phyloP scores from a whole-genome alignment of 2,329 filamentous ascomycete species.

The Aspergillus vadensis region DNA sequence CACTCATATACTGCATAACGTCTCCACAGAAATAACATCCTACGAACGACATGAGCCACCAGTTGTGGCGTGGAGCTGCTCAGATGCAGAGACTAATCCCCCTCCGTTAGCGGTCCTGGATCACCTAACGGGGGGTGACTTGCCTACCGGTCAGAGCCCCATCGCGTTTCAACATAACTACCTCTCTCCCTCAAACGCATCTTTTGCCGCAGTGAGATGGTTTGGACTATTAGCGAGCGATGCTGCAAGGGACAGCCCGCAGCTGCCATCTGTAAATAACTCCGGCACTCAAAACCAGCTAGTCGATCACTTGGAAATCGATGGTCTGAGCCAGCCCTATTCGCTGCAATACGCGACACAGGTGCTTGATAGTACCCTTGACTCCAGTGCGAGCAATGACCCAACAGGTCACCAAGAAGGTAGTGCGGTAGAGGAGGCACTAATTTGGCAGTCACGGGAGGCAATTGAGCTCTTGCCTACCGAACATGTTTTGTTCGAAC shows the following conservation, averaged over 20 bases:
- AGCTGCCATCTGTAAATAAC: constrained; percentile 22
- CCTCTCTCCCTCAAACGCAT: constrained; percentile 26
- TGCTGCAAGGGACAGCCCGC: constrained; percentile 16
- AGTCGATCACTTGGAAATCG: constrained; percentile 2
- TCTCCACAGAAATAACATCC: neutral
- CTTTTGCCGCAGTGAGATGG: constrained; percentile 50
- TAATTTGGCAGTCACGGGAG: constrained; percentile 13
- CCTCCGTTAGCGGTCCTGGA: neutral
- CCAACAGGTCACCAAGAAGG: neutral
- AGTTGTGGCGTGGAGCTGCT: neutral
- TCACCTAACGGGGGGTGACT: neutral
- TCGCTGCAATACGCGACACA: neutral
- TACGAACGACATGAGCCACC: neutral
- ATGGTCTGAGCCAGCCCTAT: neutral
- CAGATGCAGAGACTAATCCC: neutral
- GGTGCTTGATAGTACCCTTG: neutral
- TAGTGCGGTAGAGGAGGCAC: neutral
- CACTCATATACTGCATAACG: neutral
- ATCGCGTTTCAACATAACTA: neutral
- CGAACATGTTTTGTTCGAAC: constrained; percentile 15
- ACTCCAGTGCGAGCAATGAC: neutral
- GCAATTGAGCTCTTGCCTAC: constrained; percentile 14
- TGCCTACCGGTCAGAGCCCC: neutral
- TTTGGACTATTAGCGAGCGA: constrained; percentile 44
- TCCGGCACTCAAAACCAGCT: constrained; percentile 23